A percentile compares a stretch with the other conserved stretches of the same genome.
These are phyloP conservation scores for Medicago lupulina DNA, from an alignment of 306 rosid genomes.

Conservation along the genomic window DNA sequence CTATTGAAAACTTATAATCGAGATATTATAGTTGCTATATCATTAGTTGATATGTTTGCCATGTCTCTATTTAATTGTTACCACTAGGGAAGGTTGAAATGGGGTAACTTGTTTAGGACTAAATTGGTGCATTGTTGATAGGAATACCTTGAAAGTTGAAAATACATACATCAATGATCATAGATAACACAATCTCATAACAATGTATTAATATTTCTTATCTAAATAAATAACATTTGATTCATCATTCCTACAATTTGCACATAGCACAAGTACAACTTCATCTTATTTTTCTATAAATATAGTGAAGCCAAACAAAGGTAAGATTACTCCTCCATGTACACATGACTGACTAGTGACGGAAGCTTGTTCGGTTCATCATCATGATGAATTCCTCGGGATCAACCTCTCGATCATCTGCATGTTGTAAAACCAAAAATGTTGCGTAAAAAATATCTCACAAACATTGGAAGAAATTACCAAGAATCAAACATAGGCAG, in stretches of 20 bases:
- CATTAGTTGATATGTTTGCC: too few relatives aligned
- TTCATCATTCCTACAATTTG: background rate
- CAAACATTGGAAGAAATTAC: constrained; percentile 6
- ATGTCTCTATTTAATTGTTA: too few relatives aligned
- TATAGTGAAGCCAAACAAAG: constrained; percentile 26
- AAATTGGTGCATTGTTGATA: too few relatives aligned
- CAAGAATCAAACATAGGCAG: background rate
- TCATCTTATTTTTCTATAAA: constrained; percentile 2
- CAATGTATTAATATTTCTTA: background rate
- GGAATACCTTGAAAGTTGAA: background rate
- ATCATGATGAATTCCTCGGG: constrained; percentile 66
- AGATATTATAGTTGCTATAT: too few relatives aligned
- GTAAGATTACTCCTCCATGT: constrained; percentile 10
- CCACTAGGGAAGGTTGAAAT: too few relatives aligned
- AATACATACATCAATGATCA: constrained; percentile 3
- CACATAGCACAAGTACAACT: constrained; percentile 13
- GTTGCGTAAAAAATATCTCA: constrained; percentile 13
- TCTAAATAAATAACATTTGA: background rate
- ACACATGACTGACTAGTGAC: constrained; percentile 10
- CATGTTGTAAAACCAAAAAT: constrained; percentile 35
- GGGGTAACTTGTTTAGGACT: too few relatives aligned
- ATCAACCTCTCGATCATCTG: constrained; percentile 75
- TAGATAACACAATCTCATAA: background rate
- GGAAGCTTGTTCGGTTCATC: constrained; percentile 68
- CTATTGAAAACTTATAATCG: too few relatives aligned